Conservation (phyloP, 306 rosid species). For the Quercus dentata region DNA sequence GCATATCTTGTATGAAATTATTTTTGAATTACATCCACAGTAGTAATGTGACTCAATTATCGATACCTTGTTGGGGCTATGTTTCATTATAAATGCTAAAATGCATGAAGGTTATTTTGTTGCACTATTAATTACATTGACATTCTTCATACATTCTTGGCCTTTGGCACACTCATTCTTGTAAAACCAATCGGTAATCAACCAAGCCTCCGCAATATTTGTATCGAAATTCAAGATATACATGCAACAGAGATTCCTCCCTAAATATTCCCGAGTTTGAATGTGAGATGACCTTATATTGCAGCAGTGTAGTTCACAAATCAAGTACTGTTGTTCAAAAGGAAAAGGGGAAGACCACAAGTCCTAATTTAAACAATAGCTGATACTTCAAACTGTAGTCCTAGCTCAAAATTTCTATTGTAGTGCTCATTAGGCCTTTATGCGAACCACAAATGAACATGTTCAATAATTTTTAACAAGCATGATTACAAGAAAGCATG, state of each 20-base stretch:
- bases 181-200: background rate
- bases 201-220: background rate
- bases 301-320: background rate
- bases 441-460: slow-evolving; percentile 1
- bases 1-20: too few relatives aligned
- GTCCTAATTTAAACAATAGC: background rate
- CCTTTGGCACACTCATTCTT: background rate
- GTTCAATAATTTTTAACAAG: background rate
- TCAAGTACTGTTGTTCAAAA: background rate
- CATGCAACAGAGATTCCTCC: background rate
- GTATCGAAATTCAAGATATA: background rate
- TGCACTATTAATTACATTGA: too few relatives aligned
- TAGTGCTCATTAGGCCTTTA: background rate
- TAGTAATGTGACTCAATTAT: too few relatives aligned
- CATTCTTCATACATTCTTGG: background rate
- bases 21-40: too few relatives aligned
- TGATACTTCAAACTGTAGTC: background rate
- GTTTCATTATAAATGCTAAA: background rate
- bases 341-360: background rate
- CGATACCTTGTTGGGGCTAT: too few relatives aligned
- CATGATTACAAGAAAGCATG: background rate
- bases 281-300: background rate
- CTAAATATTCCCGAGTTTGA: background rate
- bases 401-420: background rate
- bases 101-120: background rate